phyloP scores from a whole-genome alignment of 768 basidiomycete genomes.

The Russula foetens region DNA sequence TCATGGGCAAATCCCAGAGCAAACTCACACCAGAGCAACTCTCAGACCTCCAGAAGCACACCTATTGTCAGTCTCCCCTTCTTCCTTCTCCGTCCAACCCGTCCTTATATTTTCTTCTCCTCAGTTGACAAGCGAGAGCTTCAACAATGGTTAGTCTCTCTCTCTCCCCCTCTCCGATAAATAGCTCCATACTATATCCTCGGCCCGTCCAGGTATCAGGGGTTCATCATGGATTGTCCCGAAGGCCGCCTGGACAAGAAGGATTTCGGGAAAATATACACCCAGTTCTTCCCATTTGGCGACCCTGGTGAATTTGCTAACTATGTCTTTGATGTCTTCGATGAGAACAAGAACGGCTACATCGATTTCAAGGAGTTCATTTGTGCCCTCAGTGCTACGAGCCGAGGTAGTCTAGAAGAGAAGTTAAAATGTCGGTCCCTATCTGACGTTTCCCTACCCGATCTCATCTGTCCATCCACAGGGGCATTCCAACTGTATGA shows the following conservation, averaged over 20 bases:
- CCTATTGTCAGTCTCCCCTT: slow-evolving; percentile 66
- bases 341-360: slow-evolving; percentile 89
- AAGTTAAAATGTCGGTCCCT: slow-evolving; percentile 85
- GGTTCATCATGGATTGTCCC: slow-evolving; percentile 98
- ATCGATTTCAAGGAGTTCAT: slow-evolving; percentile 99
- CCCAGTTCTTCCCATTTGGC: slow-evolving; percentile 99
- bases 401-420: slow-evolving; percentile 88
- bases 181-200: background rate
- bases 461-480: slow-evolving; percentile 29
- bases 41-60: slow-evolving; percentile 92
- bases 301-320: slow-evolving; percentile 96
- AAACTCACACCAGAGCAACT: slow-evolving; percentile 94
- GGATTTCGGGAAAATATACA: slow-evolving; percentile 96
- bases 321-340: slow-evolving; percentile 98
- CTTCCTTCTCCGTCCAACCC: background rate
- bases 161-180: background rate
- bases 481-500: slow-evolving; percentile 99
- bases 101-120: slow-evolving; percentile 16
- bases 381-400: slow-evolving; percentile 92
- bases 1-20: slow-evolving; percentile 98
- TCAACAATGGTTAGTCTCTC: slow-evolving; percentile 69
- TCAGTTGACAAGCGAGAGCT: slow-evolving; percentile 94
- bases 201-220: slow-evolving; percentile 75
- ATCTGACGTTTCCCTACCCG: background rate
- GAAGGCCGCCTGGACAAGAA: slow-evolving; percentile 93